These are phyloP conservation scores for Boletus pseudo-olivaceus DNA, from an alignment of 768 basidiomycete species.

Conservation along the genomic window DNA sequence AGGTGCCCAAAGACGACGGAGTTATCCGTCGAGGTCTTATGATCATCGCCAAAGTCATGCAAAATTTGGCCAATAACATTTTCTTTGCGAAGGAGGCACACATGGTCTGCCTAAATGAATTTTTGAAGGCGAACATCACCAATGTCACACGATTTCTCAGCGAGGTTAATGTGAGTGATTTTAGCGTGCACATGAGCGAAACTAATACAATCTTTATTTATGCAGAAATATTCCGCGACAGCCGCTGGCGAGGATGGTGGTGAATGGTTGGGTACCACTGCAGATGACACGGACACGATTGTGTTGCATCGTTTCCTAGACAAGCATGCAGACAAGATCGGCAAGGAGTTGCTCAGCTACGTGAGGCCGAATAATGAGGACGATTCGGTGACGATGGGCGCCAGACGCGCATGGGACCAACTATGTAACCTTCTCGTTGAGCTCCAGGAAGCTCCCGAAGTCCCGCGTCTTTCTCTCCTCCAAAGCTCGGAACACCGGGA, in stretches of 20 bases:
- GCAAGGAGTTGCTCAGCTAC: constrained; percentile 78
- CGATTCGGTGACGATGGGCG: constrained; percentile 50
- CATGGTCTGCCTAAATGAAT: constrained; percentile 77
- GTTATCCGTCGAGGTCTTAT: constrained; percentile 75
- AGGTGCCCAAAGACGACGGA: constrained; percentile 60
- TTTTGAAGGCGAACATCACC: constrained; percentile 65
- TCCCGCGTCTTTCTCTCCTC: constrained; percentile 54
- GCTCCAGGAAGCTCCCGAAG: constrained; percentile 64
- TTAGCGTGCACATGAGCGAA: background rate
- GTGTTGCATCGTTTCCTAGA: constrained; percentile 83
- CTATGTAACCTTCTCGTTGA: constrained; percentile 79
- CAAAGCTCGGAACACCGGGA: constrained; percentile 54
- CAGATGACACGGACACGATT: constrained; percentile 80
- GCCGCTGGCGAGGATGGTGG: constrained; percentile 59
- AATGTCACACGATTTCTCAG: constrained; percentile 75
- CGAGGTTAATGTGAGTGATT: constrained; percentile 58
- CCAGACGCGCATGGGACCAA: constrained; percentile 82
- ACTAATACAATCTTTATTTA: background rate
- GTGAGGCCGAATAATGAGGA: constrained; percentile 57
- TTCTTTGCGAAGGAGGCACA: constrained; percentile 89
- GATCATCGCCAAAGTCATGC: constrained; percentile 87
- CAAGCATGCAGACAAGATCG: constrained; percentile 83
- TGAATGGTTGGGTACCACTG: constrained; percentile 71
- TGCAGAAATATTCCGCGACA: constrained; percentile 42
- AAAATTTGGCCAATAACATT: constrained; percentile 92